Evolutionary conservation across 2,329 filamentous ascomycete species (phyloP).

Genomic region (Fusarium sp.): DNA sequence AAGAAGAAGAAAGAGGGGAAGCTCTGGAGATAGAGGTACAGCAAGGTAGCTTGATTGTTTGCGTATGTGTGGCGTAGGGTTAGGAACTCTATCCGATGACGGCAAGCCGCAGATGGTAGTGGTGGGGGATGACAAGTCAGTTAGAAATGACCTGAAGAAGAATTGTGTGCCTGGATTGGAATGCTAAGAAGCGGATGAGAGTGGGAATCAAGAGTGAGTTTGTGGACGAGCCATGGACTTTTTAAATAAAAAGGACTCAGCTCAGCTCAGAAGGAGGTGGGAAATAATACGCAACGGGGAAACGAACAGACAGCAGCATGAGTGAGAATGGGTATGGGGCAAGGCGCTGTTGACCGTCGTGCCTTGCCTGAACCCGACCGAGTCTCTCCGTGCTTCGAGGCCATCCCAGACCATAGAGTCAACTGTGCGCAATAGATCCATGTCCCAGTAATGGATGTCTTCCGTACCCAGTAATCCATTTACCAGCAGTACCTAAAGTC

Average conservation of each 20-base stretch:
- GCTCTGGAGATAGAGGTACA: background rate
- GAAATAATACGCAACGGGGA: conserved; percentile 12
- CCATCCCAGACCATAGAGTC: background rate
- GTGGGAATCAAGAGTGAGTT: background rate
- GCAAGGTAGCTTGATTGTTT: conserved; percentile 10
- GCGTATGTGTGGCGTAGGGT: conserved; percentile 21
- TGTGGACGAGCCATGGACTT: conserved; percentile 33
- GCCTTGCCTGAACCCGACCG: background rate
- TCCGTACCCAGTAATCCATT: background rate
- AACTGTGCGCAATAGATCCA: conserved; percentile 1
- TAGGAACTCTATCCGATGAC: conserved; percentile 26
- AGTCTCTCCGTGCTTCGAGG: conserved; percentile 2
- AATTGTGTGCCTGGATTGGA: background rate
- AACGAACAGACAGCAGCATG: background rate
- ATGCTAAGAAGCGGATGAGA: background rate
- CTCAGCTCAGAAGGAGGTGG: background rate
- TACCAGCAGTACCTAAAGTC: background rate
- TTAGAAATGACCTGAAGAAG: background rate
- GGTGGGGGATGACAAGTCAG: conserved; percentile 13
- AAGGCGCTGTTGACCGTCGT: background rate
- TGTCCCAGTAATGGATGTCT: background rate
- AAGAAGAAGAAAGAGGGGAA: conserved; percentile 24
- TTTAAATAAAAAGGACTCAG: conserved; percentile 25
- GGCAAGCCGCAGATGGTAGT: conserved; percentile 28
- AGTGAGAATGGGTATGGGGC: conserved; percentile 26